These are phyloP conservation scores for Pythium monospermum DNA, from an alignment of 352 stramenopile genomes.

Conservation along the genomic window DNA sequence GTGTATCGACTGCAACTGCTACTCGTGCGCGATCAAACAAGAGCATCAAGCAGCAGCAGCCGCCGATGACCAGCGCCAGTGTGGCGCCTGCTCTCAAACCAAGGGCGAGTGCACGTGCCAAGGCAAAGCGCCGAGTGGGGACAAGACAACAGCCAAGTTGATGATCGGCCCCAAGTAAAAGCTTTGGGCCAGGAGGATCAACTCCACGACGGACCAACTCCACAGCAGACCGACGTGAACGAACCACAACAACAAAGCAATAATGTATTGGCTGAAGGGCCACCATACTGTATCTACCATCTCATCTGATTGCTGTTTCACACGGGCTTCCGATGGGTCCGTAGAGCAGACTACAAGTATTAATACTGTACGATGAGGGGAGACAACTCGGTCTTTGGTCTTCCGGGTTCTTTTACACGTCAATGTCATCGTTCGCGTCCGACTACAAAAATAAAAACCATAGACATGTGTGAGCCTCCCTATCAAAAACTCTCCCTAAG, in stretches of 20 bases:
- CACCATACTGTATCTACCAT: too few species aligned
- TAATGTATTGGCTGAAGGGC: too few species aligned
- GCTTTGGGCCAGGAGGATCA: too few species aligned
- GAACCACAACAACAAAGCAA: neutral
- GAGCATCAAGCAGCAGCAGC: neutral
- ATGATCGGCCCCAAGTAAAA: too few species aligned
- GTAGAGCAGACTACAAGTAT: too few species aligned
- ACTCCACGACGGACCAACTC: too few species aligned
- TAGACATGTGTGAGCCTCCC: neutral
- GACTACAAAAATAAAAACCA: neutral
- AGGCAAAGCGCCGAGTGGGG: neutral
- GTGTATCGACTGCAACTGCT: slow-evolving; percentile 30
- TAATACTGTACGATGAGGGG: too few species aligned
- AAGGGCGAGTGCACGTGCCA: slow-evolving; percentile 3
- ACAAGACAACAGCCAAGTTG: neutral
- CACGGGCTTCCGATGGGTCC: neutral
- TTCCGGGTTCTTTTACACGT: too few species aligned
- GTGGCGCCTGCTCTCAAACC: neutral
- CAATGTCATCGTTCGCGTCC: slow-evolving; percentile 2
- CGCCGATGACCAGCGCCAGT: neutral
- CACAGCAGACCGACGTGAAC: neutral
- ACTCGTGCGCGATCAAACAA: slow-evolving; percentile 19
- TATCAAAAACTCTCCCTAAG: too few species aligned
- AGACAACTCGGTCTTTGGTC: too few species aligned
- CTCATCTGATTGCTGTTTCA: neutral